phyloP scores from a whole-genome alignment of 2,329 filamentous ascomycete species.

The Aureobasidium uvarum region DNA sequence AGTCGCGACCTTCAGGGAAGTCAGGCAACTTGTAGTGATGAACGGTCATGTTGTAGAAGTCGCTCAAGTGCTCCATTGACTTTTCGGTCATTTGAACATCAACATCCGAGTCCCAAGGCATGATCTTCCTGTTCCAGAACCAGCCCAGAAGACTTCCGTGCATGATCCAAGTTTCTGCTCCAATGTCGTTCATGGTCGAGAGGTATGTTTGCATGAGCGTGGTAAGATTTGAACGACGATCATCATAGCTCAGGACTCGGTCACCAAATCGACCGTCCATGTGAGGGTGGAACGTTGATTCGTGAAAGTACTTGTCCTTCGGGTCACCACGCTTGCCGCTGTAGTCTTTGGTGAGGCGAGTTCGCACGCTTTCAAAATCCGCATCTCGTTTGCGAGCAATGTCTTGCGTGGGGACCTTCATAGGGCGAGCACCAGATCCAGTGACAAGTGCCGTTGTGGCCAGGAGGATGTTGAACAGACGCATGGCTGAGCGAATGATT shows the following conservation, averaged over 20 bases:
- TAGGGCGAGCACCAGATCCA: constrained; percentile 17
- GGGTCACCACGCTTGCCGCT: constrained; percentile 39
- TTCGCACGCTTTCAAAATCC: constrained; percentile 47
- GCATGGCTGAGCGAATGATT: background rate
- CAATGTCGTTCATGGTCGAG: constrained; percentile 55
- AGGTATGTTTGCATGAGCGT: constrained; percentile 57
- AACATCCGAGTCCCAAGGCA: constrained; percentile 62
- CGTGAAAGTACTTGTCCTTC: constrained; percentile 53
- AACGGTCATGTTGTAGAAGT: constrained; percentile 62
- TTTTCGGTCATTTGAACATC: constrained; percentile 59
- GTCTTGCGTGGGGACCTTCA: constrained; percentile 16
- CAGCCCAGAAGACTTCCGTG: constrained; percentile 61
- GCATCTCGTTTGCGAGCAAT: constrained; percentile 38
- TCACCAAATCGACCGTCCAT: constrained; percentile 59
- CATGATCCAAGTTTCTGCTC: constrained; percentile 62
- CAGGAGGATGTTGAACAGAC: constrained; percentile 11
- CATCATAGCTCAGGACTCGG: constrained; percentile 46
- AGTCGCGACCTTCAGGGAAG: constrained; percentile 40
- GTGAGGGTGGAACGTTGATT: constrained; percentile 54
- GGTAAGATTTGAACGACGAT: constrained; percentile 50
- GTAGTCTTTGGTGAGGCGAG: constrained; percentile 43
- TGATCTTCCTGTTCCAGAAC: constrained; percentile 62
- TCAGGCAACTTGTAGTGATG: constrained; percentile 44
- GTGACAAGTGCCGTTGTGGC: constrained; percentile 4
- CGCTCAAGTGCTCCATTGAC: constrained; percentile 56